Evolutionary conservation across 192 early-diverging fungal species (phyloP).

Genomic region (Polychytrium aggregatum): DNA sequence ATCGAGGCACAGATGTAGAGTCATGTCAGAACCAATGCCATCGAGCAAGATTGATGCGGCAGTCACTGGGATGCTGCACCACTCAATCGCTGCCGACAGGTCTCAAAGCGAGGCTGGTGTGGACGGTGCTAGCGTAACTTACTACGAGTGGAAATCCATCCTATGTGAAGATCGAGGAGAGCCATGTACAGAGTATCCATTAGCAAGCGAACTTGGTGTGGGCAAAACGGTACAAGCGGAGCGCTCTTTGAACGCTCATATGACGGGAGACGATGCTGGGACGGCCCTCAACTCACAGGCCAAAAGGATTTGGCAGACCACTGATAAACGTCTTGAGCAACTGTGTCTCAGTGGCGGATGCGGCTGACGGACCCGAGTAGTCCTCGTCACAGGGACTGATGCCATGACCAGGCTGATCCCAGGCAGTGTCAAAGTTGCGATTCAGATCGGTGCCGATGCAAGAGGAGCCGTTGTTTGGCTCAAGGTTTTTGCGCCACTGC

Average conservation of each 20-base stretch:
- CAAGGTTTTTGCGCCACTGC: conserved; percentile 30
- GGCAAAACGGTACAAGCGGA: too few relatives aligned
- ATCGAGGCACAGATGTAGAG: too few relatives aligned
- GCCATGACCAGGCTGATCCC: conserved; percentile 34
- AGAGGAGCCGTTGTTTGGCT: conserved; percentile 30
- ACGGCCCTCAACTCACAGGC: conserved; percentile 16
- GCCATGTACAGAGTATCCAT: background rate
- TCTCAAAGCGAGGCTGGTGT: too few relatives aligned
- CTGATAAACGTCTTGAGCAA: conserved; percentile 31
- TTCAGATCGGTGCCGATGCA: conserved; percentile 34
- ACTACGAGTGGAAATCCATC: conserved; percentile 35
- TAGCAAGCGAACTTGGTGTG: too few relatives aligned
- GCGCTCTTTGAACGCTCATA: too few relatives aligned
- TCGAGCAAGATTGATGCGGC: too few relatives aligned
- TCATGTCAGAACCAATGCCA: too few relatives aligned
- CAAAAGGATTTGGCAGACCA: conserved; percentile 19
- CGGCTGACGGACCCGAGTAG: conserved; percentile 25
- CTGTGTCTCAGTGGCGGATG: conserved; percentile 30
- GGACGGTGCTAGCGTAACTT: too few relatives aligned
- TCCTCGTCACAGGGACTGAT: conserved; percentile 32
- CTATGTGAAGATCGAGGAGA: too few relatives aligned
- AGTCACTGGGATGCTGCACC: too few relatives aligned
- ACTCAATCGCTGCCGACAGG: too few relatives aligned
- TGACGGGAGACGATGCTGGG: background rate
- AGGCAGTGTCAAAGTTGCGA: conserved; percentile 39